Evolutionary conservation across 2,329 filamentous ascomycete species (phyloP).

Genomic region (Fusarium denticulatum): DNA sequence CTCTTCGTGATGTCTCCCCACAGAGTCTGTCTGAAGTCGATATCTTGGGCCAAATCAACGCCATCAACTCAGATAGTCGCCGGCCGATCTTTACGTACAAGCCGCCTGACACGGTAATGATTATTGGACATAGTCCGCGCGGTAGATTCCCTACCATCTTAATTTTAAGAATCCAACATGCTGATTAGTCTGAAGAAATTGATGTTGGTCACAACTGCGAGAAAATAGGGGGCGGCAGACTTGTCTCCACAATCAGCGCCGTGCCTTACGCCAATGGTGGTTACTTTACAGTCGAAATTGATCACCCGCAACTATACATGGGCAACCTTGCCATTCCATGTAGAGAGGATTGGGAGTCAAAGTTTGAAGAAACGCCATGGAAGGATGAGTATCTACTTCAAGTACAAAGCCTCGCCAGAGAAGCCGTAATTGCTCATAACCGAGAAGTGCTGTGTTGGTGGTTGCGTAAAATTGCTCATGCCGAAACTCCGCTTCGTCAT

Average conservation of each 20-base stretch:
- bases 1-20: not conserved
- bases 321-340: too few relatives aligned
- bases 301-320: too few relatives aligned
- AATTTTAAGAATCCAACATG: too few relatives aligned
- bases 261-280: too few relatives aligned
- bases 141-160: too few relatives aligned
- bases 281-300: too few relatives aligned
- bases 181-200: not conserved
- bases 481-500: accelerated
- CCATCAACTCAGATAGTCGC: not conserved
- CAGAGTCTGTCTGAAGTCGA: not conserved
- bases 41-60: not conserved
- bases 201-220: accelerated
- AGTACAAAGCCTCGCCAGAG: not conserved
- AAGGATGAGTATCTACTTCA: accelerated
- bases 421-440: not conserved
- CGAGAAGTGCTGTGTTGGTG: not conserved
- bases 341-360: too few relatives aligned
- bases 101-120: too few relatives aligned
- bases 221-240: not conserved
- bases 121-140: too few relatives aligned
- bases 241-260: too few relatives aligned
- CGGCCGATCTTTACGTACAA: accelerated
- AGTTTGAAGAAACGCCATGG: not conserved
- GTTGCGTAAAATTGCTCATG: not conserved